These are phyloP conservation scores for Solanum hybrid DNA, from an alignment of 305 asterid species.

Conservation along the genomic window DNA sequence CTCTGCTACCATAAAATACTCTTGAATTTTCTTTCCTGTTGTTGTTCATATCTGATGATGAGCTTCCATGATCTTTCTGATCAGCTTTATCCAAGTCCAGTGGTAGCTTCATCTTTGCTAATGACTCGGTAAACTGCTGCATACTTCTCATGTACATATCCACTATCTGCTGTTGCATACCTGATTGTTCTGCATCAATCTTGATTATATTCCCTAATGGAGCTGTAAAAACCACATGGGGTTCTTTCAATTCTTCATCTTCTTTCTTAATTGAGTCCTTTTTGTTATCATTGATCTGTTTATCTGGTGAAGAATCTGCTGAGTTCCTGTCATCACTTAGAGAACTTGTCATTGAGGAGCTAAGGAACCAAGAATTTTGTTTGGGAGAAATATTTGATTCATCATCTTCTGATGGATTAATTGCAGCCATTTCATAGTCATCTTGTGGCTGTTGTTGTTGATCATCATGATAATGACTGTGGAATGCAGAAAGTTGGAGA, in stretches of 20 bases:
- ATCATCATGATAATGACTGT: neutral
- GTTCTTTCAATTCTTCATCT: neutral
- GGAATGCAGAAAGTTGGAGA: conserved; percentile 46
- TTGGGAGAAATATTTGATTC: conserved; percentile 2
- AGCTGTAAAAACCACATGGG: conserved; percentile 3
- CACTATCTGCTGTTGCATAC: conserved; percentile 47
- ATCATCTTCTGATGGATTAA: conserved; percentile 30
- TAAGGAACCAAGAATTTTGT: conserved; percentile 36
- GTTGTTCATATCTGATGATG: conserved; percentile 20
- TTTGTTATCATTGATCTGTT: conserved; percentile 12
- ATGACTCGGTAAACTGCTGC: conserved; percentile 58
- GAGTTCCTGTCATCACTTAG: conserved; percentile 42
- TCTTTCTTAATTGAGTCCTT: neutral
- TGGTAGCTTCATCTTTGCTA: conserved; percentile 64
- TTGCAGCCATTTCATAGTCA: conserved; percentile 46
- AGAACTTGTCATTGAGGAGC: conserved; percentile 50
- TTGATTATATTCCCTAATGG: conserved; percentile 30
- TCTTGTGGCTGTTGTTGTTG: conserved; percentile 1
- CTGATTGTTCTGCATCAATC: conserved; percentile 33
- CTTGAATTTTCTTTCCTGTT: conserved; percentile 32
- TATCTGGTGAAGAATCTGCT: conserved; percentile 21
- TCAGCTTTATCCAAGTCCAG: conserved; percentile 35
- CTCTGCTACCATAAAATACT: conserved; percentile 42
- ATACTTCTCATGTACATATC: conserved; percentile 66
- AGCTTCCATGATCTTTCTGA: conserved; percentile 12